phyloP scores from a whole-genome alignment of 352 stramenopile genomes.

The Hyaloperonospora arabidopsidis region DNA sequence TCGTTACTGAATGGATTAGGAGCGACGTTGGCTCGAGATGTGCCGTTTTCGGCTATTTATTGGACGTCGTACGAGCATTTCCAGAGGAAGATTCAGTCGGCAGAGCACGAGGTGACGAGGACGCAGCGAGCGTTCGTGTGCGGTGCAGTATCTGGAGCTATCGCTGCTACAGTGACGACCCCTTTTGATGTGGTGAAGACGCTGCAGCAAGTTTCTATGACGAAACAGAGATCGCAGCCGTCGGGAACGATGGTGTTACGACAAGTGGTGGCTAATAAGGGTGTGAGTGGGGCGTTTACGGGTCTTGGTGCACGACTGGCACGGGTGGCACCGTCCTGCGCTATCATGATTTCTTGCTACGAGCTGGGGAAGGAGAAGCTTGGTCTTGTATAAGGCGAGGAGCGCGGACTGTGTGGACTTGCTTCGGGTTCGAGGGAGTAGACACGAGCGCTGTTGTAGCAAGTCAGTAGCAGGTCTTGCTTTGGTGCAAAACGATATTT shows the following conservation, averaged over 20 bases:
- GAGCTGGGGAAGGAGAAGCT: slow-evolving; percentile 73
- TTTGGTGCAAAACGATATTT: no score
- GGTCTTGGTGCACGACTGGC: slow-evolving; percentile 55
- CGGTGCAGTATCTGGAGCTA: slow-evolving; percentile 74
- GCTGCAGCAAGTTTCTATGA: slow-evolving; percentile 67
- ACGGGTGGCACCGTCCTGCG: slow-evolving; percentile 67
- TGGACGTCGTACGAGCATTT: slow-evolving; percentile 89
- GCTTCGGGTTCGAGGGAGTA: no score
- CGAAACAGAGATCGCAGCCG: slow-evolving; percentile 25
- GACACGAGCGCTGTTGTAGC: no score
- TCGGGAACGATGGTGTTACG: slow-evolving; percentile 37
- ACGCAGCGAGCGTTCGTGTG: slow-evolving; percentile 76
- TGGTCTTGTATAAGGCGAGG: slow-evolving; percentile 32
- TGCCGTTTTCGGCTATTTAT: slow-evolving; percentile 94
- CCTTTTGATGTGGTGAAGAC: slow-evolving; percentile 96
- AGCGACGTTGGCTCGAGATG: slow-evolving; percentile 89
- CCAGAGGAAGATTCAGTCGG: slow-evolving; percentile 22
- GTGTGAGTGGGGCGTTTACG: slow-evolving; percentile 48
- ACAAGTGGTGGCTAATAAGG: slow-evolving; percentile 44
- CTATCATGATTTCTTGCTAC: slow-evolving; percentile 86
- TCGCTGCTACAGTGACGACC: slow-evolving; percentile 88
- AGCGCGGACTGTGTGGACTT: no score
- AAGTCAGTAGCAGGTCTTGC: no score
- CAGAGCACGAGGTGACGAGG: slow-evolving; percentile 29
- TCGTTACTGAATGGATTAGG: slow-evolving; percentile 83